Evolutionary conservation across 2,329 filamentous ascomycete species (phyloP).

Genomic region (Fusarium longipes): DNA sequence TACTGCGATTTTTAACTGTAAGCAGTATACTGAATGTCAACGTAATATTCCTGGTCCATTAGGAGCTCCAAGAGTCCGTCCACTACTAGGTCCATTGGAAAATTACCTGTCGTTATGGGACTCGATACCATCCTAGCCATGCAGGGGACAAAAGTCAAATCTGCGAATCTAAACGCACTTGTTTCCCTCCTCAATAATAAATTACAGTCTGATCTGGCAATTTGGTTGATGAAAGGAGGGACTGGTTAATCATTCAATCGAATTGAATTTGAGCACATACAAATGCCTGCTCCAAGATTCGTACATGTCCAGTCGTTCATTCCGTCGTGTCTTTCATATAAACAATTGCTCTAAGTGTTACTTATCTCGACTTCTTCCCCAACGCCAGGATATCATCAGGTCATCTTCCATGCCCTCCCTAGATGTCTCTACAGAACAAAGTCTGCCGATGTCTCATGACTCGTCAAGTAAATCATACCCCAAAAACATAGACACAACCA

Average conservation of each 20-base stretch:
- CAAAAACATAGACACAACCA: slow-evolving; percentile 15
- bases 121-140: not conserved
- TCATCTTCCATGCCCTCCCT: slow-evolving; percentile 26
- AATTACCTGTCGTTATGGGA: not conserved
- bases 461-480: not conserved
- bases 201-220: not conserved
- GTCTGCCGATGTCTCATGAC: not conserved
- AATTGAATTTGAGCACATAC: not conserved
- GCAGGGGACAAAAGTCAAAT: not conserved
- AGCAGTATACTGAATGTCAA: not conserved
- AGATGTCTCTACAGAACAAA: slow-evolving; percentile 21
- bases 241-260: not conserved
- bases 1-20: not conserved
- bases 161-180: not conserved
- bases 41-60: not conserved
- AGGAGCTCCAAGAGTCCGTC: no score
- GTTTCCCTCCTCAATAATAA: not conserved
- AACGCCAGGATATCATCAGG: slow-evolving; percentile 42
- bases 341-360: slow-evolving; percentile 25
- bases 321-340: slow-evolving; percentile 34
- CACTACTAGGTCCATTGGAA: no score
- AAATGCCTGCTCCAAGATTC: not conserved
- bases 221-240: not conserved
- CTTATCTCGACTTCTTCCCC: slow-evolving; percentile 19
- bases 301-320: slow-evolving; percentile 15